Conservation (phyloP, 305 asterid genomes). For the Solanum aculeatissimum region DNA sequence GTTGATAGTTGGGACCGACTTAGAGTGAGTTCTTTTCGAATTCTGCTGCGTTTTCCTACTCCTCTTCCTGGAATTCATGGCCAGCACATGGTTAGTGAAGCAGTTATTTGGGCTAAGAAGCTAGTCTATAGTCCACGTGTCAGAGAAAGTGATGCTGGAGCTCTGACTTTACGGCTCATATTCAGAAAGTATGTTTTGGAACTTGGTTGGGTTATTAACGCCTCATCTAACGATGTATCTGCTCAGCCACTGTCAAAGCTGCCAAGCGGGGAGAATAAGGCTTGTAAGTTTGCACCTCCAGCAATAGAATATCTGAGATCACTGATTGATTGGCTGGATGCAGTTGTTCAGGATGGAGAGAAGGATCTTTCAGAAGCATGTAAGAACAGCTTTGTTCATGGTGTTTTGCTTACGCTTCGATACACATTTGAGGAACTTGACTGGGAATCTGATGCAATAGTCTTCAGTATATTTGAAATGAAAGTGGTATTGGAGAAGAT, state of each 20-base stretch:
- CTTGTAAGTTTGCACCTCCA: conserved; percentile 29
- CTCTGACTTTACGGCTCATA: conserved; percentile 75
- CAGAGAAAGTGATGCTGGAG: conserved; percentile 99
- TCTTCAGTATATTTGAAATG: conserved; percentile 35
- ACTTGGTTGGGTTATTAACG: conserved; percentile 58
- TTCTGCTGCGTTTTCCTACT: conserved; percentile 73
- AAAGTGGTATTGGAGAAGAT: conserved; percentile 58
- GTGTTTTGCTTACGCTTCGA: conserved; percentile 80
- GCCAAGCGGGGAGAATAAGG: conserved; percentile 18
- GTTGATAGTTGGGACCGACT: conserved; percentile 96
- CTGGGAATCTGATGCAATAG: conserved; percentile 53
- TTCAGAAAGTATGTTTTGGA: conserved; percentile 86
- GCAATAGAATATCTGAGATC: conserved; percentile 56
- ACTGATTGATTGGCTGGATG: conserved; percentile 76
- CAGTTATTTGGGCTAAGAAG: conserved; percentile 84
- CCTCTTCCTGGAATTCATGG: conserved; percentile 79
- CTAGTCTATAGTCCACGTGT: conserved; percentile 94
- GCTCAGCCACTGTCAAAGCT: conserved; percentile 17
- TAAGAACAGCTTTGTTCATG: conserved; percentile 86
- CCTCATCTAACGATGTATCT: conserved; percentile 41
- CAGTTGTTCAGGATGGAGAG: conserved; percentile 79
- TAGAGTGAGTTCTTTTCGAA: conserved; percentile 67
- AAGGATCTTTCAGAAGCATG: conserved; percentile 84
- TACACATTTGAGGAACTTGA: conserved; percentile 94
- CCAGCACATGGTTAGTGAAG: conserved; percentile 44